Conservation (phyloP, 805 yeast genomes). For the Debaryomyces maramus region DNA sequence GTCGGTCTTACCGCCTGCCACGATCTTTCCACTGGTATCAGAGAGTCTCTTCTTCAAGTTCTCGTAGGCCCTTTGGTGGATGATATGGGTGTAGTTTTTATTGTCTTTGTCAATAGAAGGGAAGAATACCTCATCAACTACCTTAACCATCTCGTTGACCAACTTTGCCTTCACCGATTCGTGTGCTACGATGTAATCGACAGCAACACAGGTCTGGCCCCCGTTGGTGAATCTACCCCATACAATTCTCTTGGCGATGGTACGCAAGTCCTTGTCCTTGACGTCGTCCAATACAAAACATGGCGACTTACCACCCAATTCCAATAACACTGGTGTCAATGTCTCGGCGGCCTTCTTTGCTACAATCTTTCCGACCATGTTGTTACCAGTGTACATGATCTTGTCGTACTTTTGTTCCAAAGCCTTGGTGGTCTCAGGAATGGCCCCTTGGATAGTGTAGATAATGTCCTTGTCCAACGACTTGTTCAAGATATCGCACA, state of each 20-base stretch:
- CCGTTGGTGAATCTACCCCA: slow-evolving; percentile 81
- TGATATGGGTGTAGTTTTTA: slow-evolving; percentile 54
- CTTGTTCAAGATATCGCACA: slow-evolving; percentile 54
- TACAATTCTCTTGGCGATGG: slow-evolving; percentile 57
- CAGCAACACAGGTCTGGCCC: slow-evolving; percentile 91
- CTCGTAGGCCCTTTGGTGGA: slow-evolving; percentile 53
- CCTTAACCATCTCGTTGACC: slow-evolving; percentile 38
- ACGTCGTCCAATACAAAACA: slow-evolving; percentile 60
- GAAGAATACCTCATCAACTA: slow-evolving; percentile 46
- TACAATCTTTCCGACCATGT: slow-evolving; percentile 71
- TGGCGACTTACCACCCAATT: slow-evolving; percentile 93
- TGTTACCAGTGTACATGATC: slow-evolving; percentile 84
- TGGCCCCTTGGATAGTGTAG: slow-evolving; percentile 70
- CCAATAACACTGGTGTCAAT: slow-evolving; percentile 77
- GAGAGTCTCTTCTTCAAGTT: slow-evolving; percentile 46
- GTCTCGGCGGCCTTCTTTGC: slow-evolving; percentile 81
- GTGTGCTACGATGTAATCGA: slow-evolving; percentile 79
- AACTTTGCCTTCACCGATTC: slow-evolving; percentile 55
- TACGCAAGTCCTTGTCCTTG: slow-evolving; percentile 42
- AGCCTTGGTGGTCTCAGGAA: slow-evolving; percentile 58
- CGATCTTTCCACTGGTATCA: slow-evolving; percentile 51
- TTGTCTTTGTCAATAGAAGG: slow-evolving; percentile 30
- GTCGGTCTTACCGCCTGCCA: slow-evolving; percentile 47
- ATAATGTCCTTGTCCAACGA: slow-evolving; percentile 59
- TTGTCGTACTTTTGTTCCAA: slow-evolving; percentile 71